Conservation (phyloP, 1,139 yeast genomes). For the Zhuliangozyma parablackwelliae region DNA sequence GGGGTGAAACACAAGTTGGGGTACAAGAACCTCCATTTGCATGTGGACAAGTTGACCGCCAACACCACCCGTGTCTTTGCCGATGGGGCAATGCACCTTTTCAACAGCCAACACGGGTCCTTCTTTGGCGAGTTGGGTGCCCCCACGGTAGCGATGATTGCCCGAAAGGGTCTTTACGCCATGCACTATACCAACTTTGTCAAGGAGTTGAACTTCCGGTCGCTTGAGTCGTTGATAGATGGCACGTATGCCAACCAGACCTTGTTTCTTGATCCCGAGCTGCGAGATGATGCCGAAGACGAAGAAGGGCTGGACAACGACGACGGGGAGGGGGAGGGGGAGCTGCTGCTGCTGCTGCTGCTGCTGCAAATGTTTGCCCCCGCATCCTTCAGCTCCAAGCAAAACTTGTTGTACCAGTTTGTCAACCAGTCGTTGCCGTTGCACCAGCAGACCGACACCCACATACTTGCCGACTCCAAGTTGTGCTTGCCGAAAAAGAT, state of each 20-base stretch:
- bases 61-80: conserved; percentile 43
- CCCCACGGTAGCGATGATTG: conserved; percentile 46
- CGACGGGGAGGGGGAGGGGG: not conserved
- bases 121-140: conserved; percentile 29
- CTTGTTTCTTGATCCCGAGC: conserved; percentile 46
- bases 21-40: conserved; percentile 1
- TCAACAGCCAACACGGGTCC: conserved; percentile 24
- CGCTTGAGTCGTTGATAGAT: conserved; percentile 54
- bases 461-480: conserved; percentile 23
- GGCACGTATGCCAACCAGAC: conserved; percentile 51
- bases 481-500: conserved; percentile 34
- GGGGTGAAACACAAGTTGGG: conserved; percentile 5
- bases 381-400: conserved; percentile 28
- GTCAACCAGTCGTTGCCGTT: conserved; percentile 39
- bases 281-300: conserved; percentile 37
- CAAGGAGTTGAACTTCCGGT: conserved; percentile 62
- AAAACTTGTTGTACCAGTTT: conserved; percentile 62
- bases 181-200: conserved; percentile 65
- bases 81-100: conserved; percentile 63
- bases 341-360: not conserved
- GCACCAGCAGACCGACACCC: conserved; percentile 7
- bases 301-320: conserved; percentile 4
- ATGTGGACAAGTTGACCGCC: conserved; percentile 13
- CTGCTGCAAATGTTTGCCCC: not conserved
- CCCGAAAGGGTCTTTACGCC: conserved; percentile 70